Evolutionary conservation across 257 asterid genomes (phyloP), one percentile per base, ranked within the genome.

Genomic region (Cruciata laevipes): DNA sequence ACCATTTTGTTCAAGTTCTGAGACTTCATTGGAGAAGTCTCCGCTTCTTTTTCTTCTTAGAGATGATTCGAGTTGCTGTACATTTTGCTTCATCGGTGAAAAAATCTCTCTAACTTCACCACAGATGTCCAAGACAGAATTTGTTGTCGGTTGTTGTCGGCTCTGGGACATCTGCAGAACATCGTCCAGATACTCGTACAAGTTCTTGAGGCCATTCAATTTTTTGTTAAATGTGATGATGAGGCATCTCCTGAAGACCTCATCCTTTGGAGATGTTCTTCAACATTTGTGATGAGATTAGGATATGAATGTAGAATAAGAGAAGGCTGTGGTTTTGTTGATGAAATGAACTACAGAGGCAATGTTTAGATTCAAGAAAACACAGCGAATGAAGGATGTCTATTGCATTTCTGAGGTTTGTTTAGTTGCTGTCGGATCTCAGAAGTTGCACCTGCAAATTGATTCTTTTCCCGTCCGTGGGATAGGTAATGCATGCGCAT

Each of bases 41-140:
- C 70, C 75, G 9, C 24, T 40, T 62, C 80, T 73, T 31, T 69
- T 73, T 23, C 87, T 71, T 24, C 83, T 56, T 0, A 80, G 64
- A 40, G 81, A 73, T 51, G 83, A 77, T 44, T 82, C 76, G 3
- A 76, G 77, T 9, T 69, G 74, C 49, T 74, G 85, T 32, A 81
- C 73, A 2, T 65, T 74, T 62, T 67, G 84, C 63, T 78, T 81
- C 57, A 75, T 67, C 23, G 38, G 75, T 8, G 61, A 62, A 33
- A 73, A 74, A 17, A 62, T 30, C 0, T 81, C 83, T 70, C 62
- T 75, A 11, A 78, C 61, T 3, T 55, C 38, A 5, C 71, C 69
- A 24, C 83, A 80, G 1, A 77, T 75, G 65, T 83, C 84, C 38
- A 81, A 61, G 10, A 76, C 31, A 78, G 73, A 7, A 61, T 32